Conservation (phyloP, 1,284 basidiomycete genomes). For the Hymenochaete sp. region DNA sequence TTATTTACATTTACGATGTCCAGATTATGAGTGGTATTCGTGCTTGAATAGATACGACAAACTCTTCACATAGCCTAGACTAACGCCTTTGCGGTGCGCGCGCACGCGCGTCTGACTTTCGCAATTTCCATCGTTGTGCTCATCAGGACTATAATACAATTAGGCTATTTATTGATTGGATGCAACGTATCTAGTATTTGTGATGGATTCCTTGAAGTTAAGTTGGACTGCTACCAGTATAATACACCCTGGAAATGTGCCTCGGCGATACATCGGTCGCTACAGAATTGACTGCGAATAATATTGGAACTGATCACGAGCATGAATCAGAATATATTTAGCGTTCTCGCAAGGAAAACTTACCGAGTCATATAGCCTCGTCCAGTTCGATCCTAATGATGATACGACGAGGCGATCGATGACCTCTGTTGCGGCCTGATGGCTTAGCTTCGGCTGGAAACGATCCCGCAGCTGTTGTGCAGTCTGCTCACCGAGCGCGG, state of each 20-base stretch:
- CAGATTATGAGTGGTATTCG: slow-evolving; percentile 76
- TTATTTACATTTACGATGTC: neutral
- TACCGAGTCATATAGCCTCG: slow-evolving; percentile 85
- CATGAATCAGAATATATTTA: slow-evolving; percentile 42
- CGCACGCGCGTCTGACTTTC: neutral
- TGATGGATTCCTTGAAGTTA: neutral
- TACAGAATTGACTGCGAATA: slow-evolving; percentile 28
- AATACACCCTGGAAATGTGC: neutral
- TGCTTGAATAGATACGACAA: slow-evolving; percentile 65
- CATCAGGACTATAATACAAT: neutral
- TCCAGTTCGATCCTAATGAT: slow-evolving; percentile 88
- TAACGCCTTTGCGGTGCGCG: neutral
- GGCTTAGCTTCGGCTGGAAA: slow-evolving; percentile 87
- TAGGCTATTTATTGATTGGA: neutral
- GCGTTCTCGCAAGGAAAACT: slow-evolving; percentile 36
- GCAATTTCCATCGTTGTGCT: neutral
- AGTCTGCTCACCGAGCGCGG: slow-evolving; percentile 85
- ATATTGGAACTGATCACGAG: slow-evolving; percentile 69
- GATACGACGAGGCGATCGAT: slow-evolving; percentile 82
- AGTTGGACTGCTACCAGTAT: neutral
- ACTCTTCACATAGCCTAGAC: slow-evolving; percentile 37
- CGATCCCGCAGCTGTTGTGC: slow-evolving; percentile 82
- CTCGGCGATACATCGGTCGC: too few species aligned
- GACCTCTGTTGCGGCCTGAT: slow-evolving; percentile 81
- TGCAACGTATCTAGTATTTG: neutral